Evolutionary conservation across 306 rosid species (phyloP).

Genomic region (Adenanthera pavonina): DNA sequence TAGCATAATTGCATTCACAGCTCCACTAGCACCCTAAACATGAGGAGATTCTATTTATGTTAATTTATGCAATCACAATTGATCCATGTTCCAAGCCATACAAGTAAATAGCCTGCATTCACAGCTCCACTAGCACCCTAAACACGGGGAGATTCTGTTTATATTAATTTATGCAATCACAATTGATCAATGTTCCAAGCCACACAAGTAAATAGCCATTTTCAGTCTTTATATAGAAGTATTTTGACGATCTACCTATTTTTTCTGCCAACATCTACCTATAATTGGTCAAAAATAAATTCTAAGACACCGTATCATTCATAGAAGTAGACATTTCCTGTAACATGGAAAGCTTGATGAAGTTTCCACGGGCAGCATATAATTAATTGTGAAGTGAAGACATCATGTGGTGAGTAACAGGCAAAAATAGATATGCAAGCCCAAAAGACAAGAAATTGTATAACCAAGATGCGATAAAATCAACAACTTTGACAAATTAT

Average conservation of each 20-base stretch:
- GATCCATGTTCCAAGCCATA: slow-evolving; percentile 21
- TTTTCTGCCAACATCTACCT: no score
- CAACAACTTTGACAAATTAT: slow-evolving; percentile 1
- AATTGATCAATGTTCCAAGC: slow-evolving; percentile 27
- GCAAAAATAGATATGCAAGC: slow-evolving; percentile 5
- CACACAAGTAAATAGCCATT: slow-evolving; percentile 21
- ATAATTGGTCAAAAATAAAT: slow-evolving; percentile 5
- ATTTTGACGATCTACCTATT: slow-evolving; percentile 10
- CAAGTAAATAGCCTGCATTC: slow-evolving; percentile 67
- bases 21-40: slow-evolving; percentile 91
- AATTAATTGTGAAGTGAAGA: neutral
- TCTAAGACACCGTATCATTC: neutral
- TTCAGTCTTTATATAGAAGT: slow-evolving; percentile 9
- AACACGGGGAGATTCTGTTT: slow-evolving; percentile 39
- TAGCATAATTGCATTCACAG: slow-evolving; percentile 80
- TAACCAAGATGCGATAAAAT: slow-evolving; percentile 31
- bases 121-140: slow-evolving; percentile 96
- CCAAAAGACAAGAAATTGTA: slow-evolving; percentile 8
- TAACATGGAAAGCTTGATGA: slow-evolving; percentile 24
- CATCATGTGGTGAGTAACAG: slow-evolving; percentile 8
- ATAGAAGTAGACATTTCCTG: slow-evolving; percentile 19
- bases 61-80: slow-evolving; percentile 38
- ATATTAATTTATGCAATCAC: slow-evolving; percentile 36
- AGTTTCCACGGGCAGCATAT: slow-evolving; percentile 23
- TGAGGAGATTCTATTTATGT: slow-evolving; percentile 37